phyloP scores from a whole-genome alignment of 1,284 basidiomycete genomes.

The Xerocomus nothofagi region DNA sequence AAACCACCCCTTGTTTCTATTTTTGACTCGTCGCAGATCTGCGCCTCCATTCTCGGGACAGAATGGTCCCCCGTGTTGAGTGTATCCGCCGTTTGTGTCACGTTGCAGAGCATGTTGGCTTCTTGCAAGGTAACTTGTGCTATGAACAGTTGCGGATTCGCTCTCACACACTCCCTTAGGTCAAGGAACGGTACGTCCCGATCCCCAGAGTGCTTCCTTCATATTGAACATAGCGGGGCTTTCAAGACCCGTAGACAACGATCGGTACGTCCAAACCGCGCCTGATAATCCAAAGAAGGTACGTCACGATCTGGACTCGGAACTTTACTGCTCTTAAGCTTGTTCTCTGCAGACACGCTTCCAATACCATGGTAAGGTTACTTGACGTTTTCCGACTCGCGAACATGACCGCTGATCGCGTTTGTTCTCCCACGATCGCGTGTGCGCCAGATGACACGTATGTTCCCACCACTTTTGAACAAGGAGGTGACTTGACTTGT shows the following conservation, averaged over 20 bases:
- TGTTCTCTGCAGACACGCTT: conserved; percentile 57
- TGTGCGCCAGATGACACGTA: conserved; percentile 43
- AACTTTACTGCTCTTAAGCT: conserved; percentile 15
- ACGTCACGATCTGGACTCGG: conserved; percentile 16
- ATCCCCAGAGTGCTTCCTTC: background rate
- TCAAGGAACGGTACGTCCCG: conserved; percentile 64
- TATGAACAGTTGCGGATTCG: background rate
- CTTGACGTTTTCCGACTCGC: background rate
- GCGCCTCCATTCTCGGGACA: conserved; percentile 80
- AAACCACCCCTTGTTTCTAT: conserved; percentile 4
- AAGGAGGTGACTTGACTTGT: background rate
- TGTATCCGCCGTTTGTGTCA: conserved; percentile 75
- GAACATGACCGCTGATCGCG: conserved; percentile 13
- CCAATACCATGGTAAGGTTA: conserved; percentile 67
- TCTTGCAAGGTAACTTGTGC: conserved; percentile 70
- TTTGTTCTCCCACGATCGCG: conserved; percentile 2
- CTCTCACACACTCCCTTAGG: conserved; percentile 41
- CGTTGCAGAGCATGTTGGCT: conserved; percentile 84
- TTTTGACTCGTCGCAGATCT: conserved; percentile 53
- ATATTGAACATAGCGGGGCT: conserved; percentile 6
- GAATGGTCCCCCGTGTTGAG: conserved; percentile 86
- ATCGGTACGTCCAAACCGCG: conserved; percentile 74
- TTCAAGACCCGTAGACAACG: conserved; percentile 72
- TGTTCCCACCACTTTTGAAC: conserved; percentile 18
- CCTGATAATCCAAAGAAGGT: conserved; percentile 89